These are phyloP conservation scores for Magnolia changhungtana DNA, from an alignment of 164 flowering plant species.

Conservation along the genomic window DNA sequence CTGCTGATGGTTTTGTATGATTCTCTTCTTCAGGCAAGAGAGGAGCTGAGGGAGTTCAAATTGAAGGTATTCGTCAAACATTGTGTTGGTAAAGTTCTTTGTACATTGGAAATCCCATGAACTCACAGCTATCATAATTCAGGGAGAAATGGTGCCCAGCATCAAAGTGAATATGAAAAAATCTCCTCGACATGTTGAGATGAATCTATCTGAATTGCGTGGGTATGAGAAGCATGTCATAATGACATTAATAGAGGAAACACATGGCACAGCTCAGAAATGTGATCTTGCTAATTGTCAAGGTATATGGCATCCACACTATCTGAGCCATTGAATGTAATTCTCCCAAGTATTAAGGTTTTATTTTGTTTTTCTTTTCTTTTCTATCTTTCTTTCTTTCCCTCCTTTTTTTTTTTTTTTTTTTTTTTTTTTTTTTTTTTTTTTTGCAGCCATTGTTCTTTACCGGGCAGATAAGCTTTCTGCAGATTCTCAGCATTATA, in stretches of 20 bases:
- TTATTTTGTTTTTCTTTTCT: background rate
- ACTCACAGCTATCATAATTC: constrained; percentile 6
- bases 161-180: constrained; percentile 40
- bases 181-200: constrained; percentile 54
- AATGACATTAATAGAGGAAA: constrained; percentile 49
- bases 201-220: constrained; percentile 51
- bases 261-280: constrained; percentile 16
- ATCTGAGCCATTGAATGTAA: background rate
- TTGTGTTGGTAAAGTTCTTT: background rate
- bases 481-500: constrained; percentile 47
- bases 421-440: no score
- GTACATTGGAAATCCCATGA: background rate
- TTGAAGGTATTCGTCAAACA: constrained; percentile 40
- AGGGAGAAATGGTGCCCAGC: constrained; percentile 50
- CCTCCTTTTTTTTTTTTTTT: no score
- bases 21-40: constrained; percentile 33
- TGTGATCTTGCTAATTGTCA: constrained; percentile 25
- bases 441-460: constrained; percentile 47
- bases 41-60: constrained; percentile 37
- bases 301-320: constrained; percentile 30
- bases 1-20: background rate
- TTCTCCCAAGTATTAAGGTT: background rate
- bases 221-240: constrained; percentile 71
- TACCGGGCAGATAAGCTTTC: constrained; percentile 61
- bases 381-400: no score